phyloP scores from a whole-genome alignment of 306 rosid genomes.

The Biancaea sappan region DNA sequence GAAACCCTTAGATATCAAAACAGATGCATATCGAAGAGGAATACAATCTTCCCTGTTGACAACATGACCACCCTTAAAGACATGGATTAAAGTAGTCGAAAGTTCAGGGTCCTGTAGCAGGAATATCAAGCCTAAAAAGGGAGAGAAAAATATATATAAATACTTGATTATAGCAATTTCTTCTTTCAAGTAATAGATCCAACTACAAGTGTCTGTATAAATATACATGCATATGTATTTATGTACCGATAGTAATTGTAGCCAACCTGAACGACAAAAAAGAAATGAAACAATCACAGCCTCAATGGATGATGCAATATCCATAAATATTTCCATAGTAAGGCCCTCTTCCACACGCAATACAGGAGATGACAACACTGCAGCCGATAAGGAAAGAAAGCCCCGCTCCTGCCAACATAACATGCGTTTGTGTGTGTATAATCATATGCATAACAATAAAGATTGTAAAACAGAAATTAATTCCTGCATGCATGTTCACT shows the following conservation, averaged over 20 bases:
- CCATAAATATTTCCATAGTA: slow-evolving; percentile 66
- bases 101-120: slow-evolving; percentile 86
- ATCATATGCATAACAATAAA: background rate
- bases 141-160: slow-evolving; percentile 33
- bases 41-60: slow-evolving; percentile 71
- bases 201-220: slow-evolving; percentile 23
- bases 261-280: slow-evolving; percentile 86
- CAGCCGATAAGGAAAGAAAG: slow-evolving; percentile 91
- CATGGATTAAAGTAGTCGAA: slow-evolving; percentile 70
- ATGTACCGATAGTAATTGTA: slow-evolving; percentile 5
- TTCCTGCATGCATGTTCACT: slow-evolving; percentile 24
- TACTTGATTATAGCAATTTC: slow-evolving; percentile 12
- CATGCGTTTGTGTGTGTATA: background rate
- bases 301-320: slow-evolving; percentile 81
- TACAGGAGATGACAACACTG: slow-evolving; percentile 73
- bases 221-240: background rate
- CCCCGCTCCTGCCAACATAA: slow-evolving; percentile 82
- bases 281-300: slow-evolving; percentile 85
- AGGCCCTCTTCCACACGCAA: slow-evolving; percentile 66
- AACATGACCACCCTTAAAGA: slow-evolving; percentile 66
- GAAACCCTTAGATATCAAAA: slow-evolving; percentile 88
- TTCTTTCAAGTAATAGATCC: slow-evolving; percentile 30
- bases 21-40: slow-evolving; percentile 91
- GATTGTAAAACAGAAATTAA: slow-evolving; percentile 16
- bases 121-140: slow-evolving; percentile 76